Evolutionary conservation across 331 rosid genomes (phyloP).

Genomic region (Acacia concinna): DNA sequence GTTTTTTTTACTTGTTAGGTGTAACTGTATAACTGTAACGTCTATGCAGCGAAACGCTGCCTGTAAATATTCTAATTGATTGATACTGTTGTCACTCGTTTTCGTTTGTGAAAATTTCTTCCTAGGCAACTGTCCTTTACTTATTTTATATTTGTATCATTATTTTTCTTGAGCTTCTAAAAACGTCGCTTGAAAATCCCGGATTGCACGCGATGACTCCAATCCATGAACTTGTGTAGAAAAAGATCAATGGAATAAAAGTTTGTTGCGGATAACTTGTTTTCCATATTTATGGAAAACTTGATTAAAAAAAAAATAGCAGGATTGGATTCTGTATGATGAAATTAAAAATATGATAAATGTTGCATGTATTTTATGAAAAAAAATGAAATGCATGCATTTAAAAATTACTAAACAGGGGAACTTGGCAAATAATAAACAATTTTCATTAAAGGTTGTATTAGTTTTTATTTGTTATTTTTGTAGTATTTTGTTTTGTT

Average conservation of each 20-base stretch:
- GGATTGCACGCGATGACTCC: background rate
- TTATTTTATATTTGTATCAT: background rate
- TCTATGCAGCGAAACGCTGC: conserved; percentile 32
- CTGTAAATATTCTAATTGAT: conserved; percentile 41
- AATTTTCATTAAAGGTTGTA: too few relatives aligned
- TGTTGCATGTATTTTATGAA: too few relatives aligned
- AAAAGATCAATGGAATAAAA: background rate
- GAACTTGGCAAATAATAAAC: too few relatives aligned
- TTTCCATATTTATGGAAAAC: too few relatives aligned
- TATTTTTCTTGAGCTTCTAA: background rate
- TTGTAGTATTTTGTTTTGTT: too few relatives aligned
- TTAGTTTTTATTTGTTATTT: too few relatives aligned
- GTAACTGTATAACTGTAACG: conserved; percentile 25
- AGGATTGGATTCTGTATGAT: too few relatives aligned
- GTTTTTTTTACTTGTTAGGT: conserved; percentile 21
- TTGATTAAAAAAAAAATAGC: too few relatives aligned
- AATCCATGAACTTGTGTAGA: background rate
- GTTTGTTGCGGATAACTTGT: background rate
- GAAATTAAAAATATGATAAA: too few relatives aligned
- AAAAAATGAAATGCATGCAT: too few relatives aligned
- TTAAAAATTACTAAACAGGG: too few relatives aligned
- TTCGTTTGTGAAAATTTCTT: conserved; percentile 12
- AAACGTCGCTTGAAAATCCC: background rate
- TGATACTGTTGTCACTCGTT: conserved; percentile 12
- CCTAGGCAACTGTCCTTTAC: conserved; percentile 20